A percentile compares a stretch with the other conserved stretches of the same genome.
Conservation (phyloP, 2,329 filamentous ascomycete genomes). For the Orbilia quercus region DNA sequence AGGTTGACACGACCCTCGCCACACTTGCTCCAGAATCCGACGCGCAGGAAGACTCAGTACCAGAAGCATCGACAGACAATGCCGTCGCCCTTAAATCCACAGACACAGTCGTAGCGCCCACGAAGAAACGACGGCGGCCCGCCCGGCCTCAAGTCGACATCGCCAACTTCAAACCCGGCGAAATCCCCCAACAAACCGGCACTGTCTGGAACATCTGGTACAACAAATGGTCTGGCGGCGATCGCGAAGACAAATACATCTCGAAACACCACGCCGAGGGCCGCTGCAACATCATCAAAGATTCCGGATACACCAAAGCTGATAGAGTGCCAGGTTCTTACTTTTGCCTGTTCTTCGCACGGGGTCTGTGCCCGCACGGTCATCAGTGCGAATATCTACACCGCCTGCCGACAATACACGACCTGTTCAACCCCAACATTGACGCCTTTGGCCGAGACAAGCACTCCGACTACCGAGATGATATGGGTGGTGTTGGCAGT, state of each 20-base stretch:
- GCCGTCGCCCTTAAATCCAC: slow-evolving; percentile 46
- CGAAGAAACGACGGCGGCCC: slow-evolving; percentile 83
- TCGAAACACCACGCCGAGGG: slow-evolving; percentile 83
- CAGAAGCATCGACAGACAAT: slow-evolving; percentile 34
- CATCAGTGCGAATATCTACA: slow-evolving; percentile 95
- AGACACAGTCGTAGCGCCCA: slow-evolving; percentile 66
- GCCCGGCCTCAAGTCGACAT: slow-evolving; percentile 90
- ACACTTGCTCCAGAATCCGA: slow-evolving; percentile 43
- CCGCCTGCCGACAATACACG: slow-evolving; percentile 83
- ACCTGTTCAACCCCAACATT: slow-evolving; percentile 91
- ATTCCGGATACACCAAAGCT: slow-evolving; percentile 81
- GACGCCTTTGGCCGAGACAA: slow-evolving; percentile 97
- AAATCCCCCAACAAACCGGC: slow-evolving; percentile 89
- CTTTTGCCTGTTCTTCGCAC: slow-evolving; percentile 91
- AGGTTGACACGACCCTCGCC: slow-evolving; percentile 37
- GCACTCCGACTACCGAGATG: slow-evolving; percentile 90
- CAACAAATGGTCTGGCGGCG: slow-evolving; percentile 97
- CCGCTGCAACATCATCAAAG: slow-evolving; percentile 85
- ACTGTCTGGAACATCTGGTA: slow-evolving; percentile 99
- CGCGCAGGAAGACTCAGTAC: slow-evolving; percentile 47
- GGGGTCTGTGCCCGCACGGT: slow-evolving; percentile 84
- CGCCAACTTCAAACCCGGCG: slow-evolving; percentile 77
- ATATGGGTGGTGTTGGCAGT: slow-evolving; percentile 96
- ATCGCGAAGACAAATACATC: slow-evolving; percentile 89
- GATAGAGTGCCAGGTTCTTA: slow-evolving; percentile 82